Conservation (phyloP, 768 basidiomycete species). For the Leccinum subgranulosum region DNA sequence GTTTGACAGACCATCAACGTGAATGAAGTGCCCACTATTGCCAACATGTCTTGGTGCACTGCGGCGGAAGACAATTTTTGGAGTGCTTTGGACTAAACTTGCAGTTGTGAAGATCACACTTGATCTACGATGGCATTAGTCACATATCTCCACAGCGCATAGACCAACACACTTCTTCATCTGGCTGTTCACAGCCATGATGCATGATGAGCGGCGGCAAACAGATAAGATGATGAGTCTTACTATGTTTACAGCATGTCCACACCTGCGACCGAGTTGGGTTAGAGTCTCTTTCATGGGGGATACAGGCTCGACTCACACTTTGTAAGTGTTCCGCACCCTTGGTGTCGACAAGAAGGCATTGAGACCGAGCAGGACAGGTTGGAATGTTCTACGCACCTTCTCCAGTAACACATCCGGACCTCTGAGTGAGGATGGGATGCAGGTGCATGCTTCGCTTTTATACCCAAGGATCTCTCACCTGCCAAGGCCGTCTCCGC, state of each 20-base stretch:
- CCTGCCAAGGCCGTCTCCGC: conserved; percentile 21
- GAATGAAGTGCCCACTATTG: conserved; percentile 53
- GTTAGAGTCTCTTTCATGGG: conserved; percentile 2
- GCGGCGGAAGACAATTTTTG: conserved; percentile 44
- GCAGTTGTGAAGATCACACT: conserved; percentile 56
- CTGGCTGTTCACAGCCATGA: conserved; percentile 39
- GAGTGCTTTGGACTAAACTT: conserved; percentile 63
- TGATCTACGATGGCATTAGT: conserved; percentile 45
- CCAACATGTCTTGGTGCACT: conserved; percentile 60
- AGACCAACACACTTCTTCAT: conserved; percentile 47
- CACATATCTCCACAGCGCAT: neutral
- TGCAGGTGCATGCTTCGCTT: conserved; percentile 14
- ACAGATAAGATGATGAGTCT: conserved; percentile 11
- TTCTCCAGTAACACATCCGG: conserved; percentile 58
- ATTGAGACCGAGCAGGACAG: conserved; percentile 16
- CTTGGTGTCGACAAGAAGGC: conserved; percentile 29
- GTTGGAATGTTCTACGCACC: conserved; percentile 37
- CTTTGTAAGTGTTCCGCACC: conserved; percentile 54
- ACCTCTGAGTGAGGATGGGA: conserved; percentile 6
- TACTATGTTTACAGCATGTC: conserved; percentile 52
- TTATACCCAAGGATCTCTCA: conserved; percentile 29
- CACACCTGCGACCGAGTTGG: conserved; percentile 40
- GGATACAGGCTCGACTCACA: conserved; percentile 32
- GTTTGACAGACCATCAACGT: neutral
- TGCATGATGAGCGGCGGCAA: conserved; percentile 7